Base-by-base conservation (phyloP, 768 basidiomycete genomes). In the Pholiota conissans region DNA sequence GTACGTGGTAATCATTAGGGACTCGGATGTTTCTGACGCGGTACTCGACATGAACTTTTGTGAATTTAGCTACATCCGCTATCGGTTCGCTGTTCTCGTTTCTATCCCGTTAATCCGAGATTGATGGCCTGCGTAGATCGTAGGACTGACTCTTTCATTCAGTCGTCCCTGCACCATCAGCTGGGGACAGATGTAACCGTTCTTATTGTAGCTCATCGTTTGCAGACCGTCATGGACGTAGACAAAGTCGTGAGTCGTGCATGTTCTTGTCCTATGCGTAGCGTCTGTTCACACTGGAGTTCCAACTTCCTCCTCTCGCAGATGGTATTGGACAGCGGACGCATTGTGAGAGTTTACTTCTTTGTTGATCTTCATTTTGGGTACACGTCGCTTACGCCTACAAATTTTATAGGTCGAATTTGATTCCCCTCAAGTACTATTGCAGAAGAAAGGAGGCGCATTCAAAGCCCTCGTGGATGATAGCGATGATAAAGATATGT, bases 181-280 rank as follows among this genome's bases (percentile, higher is more conserved):
- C 83, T 90, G 58, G 76, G 75, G 27, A 73, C 79, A 34, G 84
- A 83, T 61, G 76, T 86, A 10, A 85, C 84, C 3, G 64, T 88
- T 35, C 71, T 88, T 22, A 85, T 83, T 5, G 84, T 91, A 40
- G 89, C 89, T 6, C 89, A 90, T 71, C 74, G 85, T 39, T 74
- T 88, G 10, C 79, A 81, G 60, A 88, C 86, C 0, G 82, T 88
- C 50, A 82, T 88, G 66, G 83, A 90, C 69, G 77, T 85, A 68
- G 80, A 83, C 73, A 78, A 75, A 59, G 75, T 80, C 57, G 53
- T 54, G 16, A 34, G 51, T 35, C n/a, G 73, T 78, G 51, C 50
- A 22, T n/a, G 7, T 5, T 45, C 76, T 69, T 22, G n/a, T n/a
- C n/a, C n/a, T n/a, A n/a, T n/a, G n/a, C n/a, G n/a, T 52, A 24